These are phyloP conservation scores for Crithidia thermophila DNA, from an alignment of 208 protist species.

Conservation along the genomic window DNA sequence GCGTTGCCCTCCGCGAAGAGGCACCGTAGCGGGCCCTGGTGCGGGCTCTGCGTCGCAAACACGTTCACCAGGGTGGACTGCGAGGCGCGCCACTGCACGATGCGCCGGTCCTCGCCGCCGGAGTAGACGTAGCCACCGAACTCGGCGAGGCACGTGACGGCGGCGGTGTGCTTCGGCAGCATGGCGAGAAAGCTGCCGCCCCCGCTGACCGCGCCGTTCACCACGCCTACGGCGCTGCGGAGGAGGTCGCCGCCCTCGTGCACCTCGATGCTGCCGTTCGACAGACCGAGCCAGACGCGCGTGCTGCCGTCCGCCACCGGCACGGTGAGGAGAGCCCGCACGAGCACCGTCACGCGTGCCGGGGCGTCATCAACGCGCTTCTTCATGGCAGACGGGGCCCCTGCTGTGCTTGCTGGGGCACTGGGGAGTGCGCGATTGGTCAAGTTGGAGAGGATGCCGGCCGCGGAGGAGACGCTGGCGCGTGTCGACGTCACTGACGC, in stretches of 20 bases:
- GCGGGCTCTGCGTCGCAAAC: constrained; percentile 35
- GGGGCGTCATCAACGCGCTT: not conserved
- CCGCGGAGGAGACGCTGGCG: constrained; percentile 2
- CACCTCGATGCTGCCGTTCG: constrained; percentile 76
- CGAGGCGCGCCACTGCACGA: constrained; percentile 73
- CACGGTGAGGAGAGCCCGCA: constrained; percentile 40
- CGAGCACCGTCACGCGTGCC: not conserved
- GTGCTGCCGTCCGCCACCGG: constrained; percentile 27
- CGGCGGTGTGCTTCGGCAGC: constrained; percentile 53
- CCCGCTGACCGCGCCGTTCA: not conserved
- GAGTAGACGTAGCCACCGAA: constrained; percentile 87
- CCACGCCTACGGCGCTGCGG: constrained; percentile 14
- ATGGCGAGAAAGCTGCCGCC: constrained; percentile 28
- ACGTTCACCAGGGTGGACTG: constrained; percentile 39
- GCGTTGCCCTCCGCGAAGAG: constrained; percentile 84
- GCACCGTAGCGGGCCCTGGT: constrained; percentile 64
- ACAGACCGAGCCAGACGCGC: constrained; percentile 82
- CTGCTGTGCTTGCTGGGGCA: not conserved
- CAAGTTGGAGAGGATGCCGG: constrained; percentile 14
- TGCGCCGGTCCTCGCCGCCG: constrained; percentile 58
- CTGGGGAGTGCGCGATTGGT: constrained; percentile 10
- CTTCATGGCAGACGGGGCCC: not conserved
- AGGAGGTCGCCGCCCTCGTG: constrained; percentile 43
- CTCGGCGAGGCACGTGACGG: constrained; percentile 72
- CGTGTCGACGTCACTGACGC: no score